Evolutionary conservation across 805 yeast genomes (phyloP).

Genomic region (Lipomyces yamanashiensis): DNA sequence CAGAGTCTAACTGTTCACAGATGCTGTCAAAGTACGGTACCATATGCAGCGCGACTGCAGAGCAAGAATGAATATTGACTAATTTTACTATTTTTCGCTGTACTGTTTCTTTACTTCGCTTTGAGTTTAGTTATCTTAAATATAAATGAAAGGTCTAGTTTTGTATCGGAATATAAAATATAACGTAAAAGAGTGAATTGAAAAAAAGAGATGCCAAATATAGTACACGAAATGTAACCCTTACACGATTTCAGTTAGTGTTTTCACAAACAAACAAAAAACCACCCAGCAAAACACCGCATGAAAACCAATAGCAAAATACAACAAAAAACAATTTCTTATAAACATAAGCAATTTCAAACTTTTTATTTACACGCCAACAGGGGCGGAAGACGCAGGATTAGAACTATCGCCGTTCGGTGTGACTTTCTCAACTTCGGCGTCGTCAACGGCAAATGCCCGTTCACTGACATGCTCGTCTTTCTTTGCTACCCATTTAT

Average conservation of each 20-base stretch:
- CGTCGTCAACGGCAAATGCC: constrained; percentile 27
- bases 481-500: constrained; percentile 22
- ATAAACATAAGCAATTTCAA: not conserved
- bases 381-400: not conserved
- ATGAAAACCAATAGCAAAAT: not conserved
- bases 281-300: not conserved
- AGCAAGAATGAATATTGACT: not conserved
- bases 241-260: not conserved
- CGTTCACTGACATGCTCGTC: constrained; percentile 26
- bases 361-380: not conserved
- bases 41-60: constrained; percentile 9
- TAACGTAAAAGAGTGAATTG: not conserved
- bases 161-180: not conserved
- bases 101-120: too few species aligned
- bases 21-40: constrained; percentile 22
- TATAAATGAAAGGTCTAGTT: too few species aligned
- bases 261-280: not conserved
- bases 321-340: not conserved
- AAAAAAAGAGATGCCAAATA: not conserved
- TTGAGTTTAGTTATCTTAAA: too few species aligned
- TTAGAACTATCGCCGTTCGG: not conserved
- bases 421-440: constrained; percentile 4
- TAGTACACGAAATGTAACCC: not conserved
- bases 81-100: too few species aligned
- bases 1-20: constrained; percentile 1